These are phyloP conservation scores for Fusarium udum DNA, from an alignment of 2,329 filamentous ascomycete genomes.

Conservation along the genomic window DNA sequence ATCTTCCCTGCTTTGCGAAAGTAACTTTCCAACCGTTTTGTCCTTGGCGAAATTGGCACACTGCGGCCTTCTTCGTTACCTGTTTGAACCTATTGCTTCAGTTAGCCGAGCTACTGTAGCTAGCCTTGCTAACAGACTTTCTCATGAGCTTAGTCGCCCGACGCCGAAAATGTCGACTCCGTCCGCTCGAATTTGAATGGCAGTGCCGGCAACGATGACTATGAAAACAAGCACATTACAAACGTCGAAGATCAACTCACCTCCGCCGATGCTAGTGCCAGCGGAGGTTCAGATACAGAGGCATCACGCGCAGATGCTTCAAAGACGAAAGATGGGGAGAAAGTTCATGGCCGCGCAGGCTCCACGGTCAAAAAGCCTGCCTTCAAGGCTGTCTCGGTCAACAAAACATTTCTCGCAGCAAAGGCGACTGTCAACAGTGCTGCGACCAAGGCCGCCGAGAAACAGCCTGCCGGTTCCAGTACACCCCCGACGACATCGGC, in stretches of 20 bases:
- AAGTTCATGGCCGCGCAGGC: conserved; percentile 66
- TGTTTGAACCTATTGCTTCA: neutral
- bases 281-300: conserved; percentile 81
- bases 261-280: conserved; percentile 74
- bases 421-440: conserved; percentile 63
- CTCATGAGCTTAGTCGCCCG: conserved; percentile 44
- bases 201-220: conserved; percentile 58
- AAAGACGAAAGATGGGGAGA: conserved; percentile 65
- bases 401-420: conserved; percentile 82
- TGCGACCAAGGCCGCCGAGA: conserved; percentile 61
- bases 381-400: conserved; percentile 88
- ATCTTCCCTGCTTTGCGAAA: neutral
- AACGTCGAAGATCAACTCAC: conserved; percentile 67
- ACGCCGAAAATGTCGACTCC: conserved; percentile 59
- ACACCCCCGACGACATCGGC: conserved; percentile 58
- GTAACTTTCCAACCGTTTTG: neutral
- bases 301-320: conserved; percentile 67
- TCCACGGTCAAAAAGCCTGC: conserved; percentile 76
- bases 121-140: conserved; percentile 27
- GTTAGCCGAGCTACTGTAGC: neutral
- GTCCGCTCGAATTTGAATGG: conserved; percentile 60
- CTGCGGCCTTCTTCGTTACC: neutral
- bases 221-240: conserved; percentile 66
- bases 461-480: conserved; percentile 58
- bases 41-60: neutral